These are phyloP conservation scores for Pseudopyricularia cyperi DNA, from an alignment of 2,329 filamentous ascomycete genomes.

Conservation along the genomic window DNA sequence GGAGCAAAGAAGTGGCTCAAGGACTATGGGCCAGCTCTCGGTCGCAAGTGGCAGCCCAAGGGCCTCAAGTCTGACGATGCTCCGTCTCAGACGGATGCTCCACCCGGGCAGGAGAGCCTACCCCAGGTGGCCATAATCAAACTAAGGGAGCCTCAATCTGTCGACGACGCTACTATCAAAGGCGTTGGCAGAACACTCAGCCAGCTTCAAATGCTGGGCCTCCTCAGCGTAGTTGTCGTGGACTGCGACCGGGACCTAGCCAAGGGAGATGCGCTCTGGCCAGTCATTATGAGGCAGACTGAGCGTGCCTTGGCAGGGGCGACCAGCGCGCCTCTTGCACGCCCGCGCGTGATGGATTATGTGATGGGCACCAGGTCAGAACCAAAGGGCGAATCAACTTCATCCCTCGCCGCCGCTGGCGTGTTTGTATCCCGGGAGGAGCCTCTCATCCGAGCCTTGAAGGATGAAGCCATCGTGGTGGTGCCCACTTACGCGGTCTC, in stretches of 20 bases:
- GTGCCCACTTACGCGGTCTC: constrained; percentile 39
- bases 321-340: constrained; percentile 14
- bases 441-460: constrained; percentile 51
- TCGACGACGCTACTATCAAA: constrained; percentile 54
- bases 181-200: constrained; percentile 75
- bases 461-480: constrained; percentile 57
- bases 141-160: constrained; percentile 57
- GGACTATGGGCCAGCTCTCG: constrained; percentile 49
- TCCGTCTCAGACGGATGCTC: not conserved
- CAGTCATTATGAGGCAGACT: not conserved
- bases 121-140: constrained; percentile 79
- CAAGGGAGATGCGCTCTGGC: not conserved
- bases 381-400: constrained; percentile 6
- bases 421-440: constrained; percentile 31
- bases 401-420: constrained; percentile 18
- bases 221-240: constrained; percentile 71
- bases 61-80: constrained; percentile 11
- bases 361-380: constrained; percentile 27
- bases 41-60: constrained; percentile 17
- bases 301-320: not conserved
- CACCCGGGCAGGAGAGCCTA: constrained; percentile 1
- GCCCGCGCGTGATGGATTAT: constrained; percentile 54
- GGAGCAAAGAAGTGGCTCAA: constrained; percentile 88
- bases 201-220: constrained; percentile 69
- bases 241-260: constrained; percentile 42